A percentile compares a stretch with the other conserved stretches of the same genome.
Evolutionary conservation across 2,329 filamentous ascomycete genomes (phyloP).

Genomic region (Beauveria medogensis): DNA sequence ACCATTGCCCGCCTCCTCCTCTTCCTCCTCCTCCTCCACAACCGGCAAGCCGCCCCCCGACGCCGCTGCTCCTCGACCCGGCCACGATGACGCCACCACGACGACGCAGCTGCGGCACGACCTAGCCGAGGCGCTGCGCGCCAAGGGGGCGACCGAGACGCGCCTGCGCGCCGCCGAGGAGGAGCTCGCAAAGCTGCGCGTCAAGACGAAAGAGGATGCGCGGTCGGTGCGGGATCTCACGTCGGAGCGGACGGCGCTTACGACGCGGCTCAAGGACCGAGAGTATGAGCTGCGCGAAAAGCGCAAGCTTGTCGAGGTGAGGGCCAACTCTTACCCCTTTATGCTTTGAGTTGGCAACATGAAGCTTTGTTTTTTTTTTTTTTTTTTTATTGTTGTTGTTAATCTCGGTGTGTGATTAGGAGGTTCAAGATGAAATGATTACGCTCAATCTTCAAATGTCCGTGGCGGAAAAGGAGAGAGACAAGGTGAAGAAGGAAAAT

Average conservation of each 20-base stretch:
- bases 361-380: too few species aligned
- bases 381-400: background rate
- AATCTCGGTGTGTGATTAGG: constrained; percentile 30
- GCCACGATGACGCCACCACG: constrained; percentile 23
- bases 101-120: constrained; percentile 54
- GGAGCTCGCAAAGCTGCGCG: constrained; percentile 56
- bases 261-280: constrained; percentile 64
- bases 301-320: constrained; percentile 68
- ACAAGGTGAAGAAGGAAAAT: constrained; percentile 72
- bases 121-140: constrained; percentile 67
- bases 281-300: constrained; percentile 83
- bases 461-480: constrained; percentile 68
- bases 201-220: constrained; percentile 50
- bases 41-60: constrained; percentile 12
- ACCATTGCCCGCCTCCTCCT: constrained; percentile 14
- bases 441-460: constrained; percentile 81
- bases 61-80: constrained; percentile 12
- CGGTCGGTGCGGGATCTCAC: constrained; percentile 55
- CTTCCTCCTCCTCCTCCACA: background rate
- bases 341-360: too few species aligned
- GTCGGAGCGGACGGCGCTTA: constrained; percentile 52
- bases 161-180: constrained; percentile 54
- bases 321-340: background rate
- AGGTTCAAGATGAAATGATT: constrained; percentile 89
- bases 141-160: constrained; percentile 58